Evolutionary conservation across 352 stramenopile species (phyloP).

Genomic region (Pythium utonaiense): DNA sequence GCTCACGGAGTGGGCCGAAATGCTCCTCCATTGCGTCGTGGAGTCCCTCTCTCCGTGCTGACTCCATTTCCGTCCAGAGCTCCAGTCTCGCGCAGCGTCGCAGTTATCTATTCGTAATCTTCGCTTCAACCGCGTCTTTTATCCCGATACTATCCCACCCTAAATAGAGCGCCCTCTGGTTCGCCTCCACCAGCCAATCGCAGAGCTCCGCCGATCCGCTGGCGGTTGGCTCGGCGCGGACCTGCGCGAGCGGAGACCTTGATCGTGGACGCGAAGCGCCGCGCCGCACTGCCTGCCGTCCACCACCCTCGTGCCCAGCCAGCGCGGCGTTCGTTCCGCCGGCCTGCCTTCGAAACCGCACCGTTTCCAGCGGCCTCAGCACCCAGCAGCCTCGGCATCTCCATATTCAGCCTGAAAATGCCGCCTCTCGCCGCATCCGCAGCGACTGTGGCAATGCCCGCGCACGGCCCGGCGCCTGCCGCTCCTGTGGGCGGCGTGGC

Average conservation of each 20-base stretch:
- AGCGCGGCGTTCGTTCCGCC: background rate
- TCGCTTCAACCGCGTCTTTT: background rate
- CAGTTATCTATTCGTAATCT: background rate
- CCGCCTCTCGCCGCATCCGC: constrained; percentile 14
- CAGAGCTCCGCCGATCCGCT: background rate
- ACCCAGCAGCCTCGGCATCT: background rate
- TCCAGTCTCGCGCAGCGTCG: background rate
- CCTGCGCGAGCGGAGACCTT: no score
- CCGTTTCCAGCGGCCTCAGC: background rate
- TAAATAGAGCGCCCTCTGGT: background rate
- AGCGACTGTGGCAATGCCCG: constrained; percentile 11
- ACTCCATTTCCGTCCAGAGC: no score
- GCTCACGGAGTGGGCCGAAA: no score
- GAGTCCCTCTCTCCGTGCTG: no score
- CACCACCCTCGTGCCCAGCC: background rate
- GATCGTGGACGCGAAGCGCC: background rate
- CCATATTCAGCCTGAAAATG: constrained; percentile 5
- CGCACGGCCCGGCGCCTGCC: background rate
- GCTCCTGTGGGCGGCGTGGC: constrained; percentile 20
- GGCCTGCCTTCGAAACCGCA: background rate
- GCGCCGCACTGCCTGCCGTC: background rate
- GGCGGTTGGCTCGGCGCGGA: background rate
- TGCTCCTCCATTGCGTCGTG: no score
- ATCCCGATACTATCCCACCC: background rate
- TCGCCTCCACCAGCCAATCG: background rate